These are phyloP conservation scores for Lanmaoa pseudosensibilis DNA, from an alignment of 768 basidiomycete genomes.

Conservation along the genomic window DNA sequence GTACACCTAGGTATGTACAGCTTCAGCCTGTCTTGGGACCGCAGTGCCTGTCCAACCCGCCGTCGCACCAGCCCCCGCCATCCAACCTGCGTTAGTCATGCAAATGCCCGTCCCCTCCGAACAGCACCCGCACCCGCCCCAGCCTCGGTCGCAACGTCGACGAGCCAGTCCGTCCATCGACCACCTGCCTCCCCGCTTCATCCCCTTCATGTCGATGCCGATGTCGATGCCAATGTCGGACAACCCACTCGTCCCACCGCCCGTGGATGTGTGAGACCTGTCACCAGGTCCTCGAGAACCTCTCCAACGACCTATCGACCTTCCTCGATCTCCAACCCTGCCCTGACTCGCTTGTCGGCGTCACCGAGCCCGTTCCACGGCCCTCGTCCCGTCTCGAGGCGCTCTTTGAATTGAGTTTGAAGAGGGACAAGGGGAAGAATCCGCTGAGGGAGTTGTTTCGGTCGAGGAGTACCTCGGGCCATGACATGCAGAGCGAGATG, in stretches of 20 bases:
- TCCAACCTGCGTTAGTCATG: no score
- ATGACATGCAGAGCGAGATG: constrained; percentile 14
- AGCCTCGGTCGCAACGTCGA: no score
- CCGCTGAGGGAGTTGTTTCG: constrained; percentile 46
- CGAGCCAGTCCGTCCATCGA: no score
- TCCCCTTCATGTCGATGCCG: no score
- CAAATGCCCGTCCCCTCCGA: no score
- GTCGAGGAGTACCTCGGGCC: constrained; percentile 38
- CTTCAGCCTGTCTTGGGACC: no score
- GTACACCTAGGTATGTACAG: no score
- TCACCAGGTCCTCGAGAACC: constrained; percentile 46
- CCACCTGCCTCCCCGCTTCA: no score
- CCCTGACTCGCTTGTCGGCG: background rate
- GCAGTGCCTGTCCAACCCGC: no score
- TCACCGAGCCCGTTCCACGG: constrained; percentile 18
- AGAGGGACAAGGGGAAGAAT: constrained; percentile 37
- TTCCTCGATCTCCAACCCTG: constrained; percentile 12
- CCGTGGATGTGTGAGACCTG: constrained; percentile 64
- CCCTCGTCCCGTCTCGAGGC: constrained; percentile 21
- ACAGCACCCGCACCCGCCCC: no score
- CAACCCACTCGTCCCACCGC: constrained; percentile 62
- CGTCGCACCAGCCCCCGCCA: no score
- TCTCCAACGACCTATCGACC: constrained; percentile 43
- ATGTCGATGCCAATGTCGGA: constrained; percentile 1
- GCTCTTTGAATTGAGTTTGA: constrained; percentile 25